Percentiles rank a stretch among this genome's conserved stretches.
Conservation (phyloP, 345 rosid species). For the Salix exigua region DNA sequence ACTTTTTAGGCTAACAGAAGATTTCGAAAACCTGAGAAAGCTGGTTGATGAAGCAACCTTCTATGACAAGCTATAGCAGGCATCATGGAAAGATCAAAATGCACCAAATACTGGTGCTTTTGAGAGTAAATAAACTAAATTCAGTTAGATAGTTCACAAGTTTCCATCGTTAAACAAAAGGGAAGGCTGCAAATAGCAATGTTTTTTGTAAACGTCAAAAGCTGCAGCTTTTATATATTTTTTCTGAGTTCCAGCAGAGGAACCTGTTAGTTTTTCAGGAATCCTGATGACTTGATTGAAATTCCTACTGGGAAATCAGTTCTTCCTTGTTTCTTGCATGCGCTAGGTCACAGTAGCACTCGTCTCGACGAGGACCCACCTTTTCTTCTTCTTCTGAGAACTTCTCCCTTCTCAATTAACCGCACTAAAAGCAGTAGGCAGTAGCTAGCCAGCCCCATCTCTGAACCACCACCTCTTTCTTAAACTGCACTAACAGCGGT, state of each 20-base stretch:
- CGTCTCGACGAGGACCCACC: no score
- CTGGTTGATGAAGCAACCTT: slow-evolving; percentile 44
- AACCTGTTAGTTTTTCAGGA: no score
- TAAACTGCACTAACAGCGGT: not conserved
- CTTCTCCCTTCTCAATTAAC: no score
- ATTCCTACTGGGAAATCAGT: no score
- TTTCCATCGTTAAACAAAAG: not conserved
- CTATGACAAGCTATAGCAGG: slow-evolving; percentile 54
- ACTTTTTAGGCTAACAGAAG: slow-evolving; percentile 25
- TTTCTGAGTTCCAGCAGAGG: no score
- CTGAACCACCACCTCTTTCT: not conserved
- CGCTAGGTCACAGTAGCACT: no score
- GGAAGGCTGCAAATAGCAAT: no score
- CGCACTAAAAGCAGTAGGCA: no score
- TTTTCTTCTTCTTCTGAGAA: no score
- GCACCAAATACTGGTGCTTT: not conserved
- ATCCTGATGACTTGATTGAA: no score
- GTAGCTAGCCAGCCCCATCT: not conserved
- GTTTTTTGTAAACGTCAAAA: not conserved
- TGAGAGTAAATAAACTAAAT: not conserved
- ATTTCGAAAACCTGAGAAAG: slow-evolving; percentile 29
- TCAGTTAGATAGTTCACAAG: not conserved
- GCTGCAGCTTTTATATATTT: not conserved
- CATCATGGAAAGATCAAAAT: slow-evolving; percentile 40
- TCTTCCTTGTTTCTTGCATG: no score